A percentile compares a stretch with the other conserved stretches of the same genome.
Evolutionary conservation across 2,329 filamentous ascomycete genomes (phyloP).

Genomic region (Colletotrichum orbiculare): DNA sequence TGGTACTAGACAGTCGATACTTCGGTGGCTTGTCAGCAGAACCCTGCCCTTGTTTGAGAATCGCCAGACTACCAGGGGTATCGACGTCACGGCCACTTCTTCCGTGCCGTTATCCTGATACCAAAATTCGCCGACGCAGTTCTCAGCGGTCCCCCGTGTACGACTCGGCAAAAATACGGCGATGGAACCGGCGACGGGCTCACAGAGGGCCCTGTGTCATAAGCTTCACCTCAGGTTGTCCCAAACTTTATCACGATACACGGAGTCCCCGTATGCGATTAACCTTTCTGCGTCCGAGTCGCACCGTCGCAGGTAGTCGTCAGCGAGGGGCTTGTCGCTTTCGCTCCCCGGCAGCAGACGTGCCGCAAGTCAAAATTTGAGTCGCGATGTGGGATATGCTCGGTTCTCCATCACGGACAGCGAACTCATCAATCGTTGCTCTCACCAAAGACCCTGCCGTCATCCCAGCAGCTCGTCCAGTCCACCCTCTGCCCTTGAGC

Average conservation of each 20-base stretch:
- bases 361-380: too few species aligned
- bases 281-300: neutral
- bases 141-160: conserved; percentile 7
- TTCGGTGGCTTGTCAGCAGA: neutral
- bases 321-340: too few species aligned
- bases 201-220: conserved; percentile 14
- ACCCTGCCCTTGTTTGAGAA: conserved; percentile 12
- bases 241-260: conserved; percentile 17
- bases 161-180: neutral
- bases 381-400: too few species aligned
- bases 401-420: too few species aligned
- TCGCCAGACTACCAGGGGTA: conserved; percentile 4
- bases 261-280: neutral
- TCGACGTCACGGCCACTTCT: neutral
- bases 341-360: too few species aligned
- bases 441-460: too few species aligned
- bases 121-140: neutral
- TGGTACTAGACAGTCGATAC: neutral
- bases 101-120: neutral
- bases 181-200: conserved; percentile 1
- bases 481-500: too few species aligned
- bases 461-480: too few species aligned
- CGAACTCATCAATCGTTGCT: too few species aligned
- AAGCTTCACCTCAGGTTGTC: conserved; percentile 18
- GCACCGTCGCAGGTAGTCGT: too few species aligned